A percentile compares a stretch with the other conserved stretches of the same genome.
Evolutionary conservation across 2,329 filamentous ascomycete species (phyloP).

Genomic region (Cytospora mali): DNA sequence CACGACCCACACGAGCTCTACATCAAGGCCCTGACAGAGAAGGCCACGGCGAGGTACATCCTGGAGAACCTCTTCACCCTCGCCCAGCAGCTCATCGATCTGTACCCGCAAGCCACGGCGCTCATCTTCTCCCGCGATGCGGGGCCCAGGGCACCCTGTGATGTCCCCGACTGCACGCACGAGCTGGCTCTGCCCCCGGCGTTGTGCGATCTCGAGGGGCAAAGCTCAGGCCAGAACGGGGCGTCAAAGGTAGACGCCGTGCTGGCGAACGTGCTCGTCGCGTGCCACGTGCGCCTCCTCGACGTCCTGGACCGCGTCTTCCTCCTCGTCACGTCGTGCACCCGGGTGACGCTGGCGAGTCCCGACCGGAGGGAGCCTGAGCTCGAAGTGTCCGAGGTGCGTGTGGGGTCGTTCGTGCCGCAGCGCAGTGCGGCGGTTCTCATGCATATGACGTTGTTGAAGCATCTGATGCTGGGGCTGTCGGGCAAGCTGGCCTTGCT

Average conservation of each 20-base stretch:
- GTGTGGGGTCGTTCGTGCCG: slow-evolving; percentile 44
- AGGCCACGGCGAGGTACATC: slow-evolving; percentile 33
- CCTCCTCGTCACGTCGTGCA: slow-evolving; percentile 38
- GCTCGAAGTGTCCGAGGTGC: slow-evolving; percentile 44
- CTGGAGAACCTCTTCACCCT: slow-evolving; percentile 41
- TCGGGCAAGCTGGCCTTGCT: slow-evolving; percentile 13
- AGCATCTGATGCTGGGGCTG: slow-evolving; percentile 37
- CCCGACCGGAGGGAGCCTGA: slow-evolving; percentile 36
- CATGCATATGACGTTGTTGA: slow-evolving; percentile 38
- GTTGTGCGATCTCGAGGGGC: slow-evolving; percentile 28
- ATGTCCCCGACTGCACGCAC: slow-evolving; percentile 41
- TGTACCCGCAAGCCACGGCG: slow-evolving; percentile 40
- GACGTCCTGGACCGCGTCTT: slow-evolving; percentile 43
- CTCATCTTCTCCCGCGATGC: slow-evolving; percentile 28
- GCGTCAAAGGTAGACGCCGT: slow-evolving; percentile 37
- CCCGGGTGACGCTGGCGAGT: slow-evolving; percentile 34
- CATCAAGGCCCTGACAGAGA: slow-evolving; percentile 32
- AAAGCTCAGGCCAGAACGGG: slow-evolving; percentile 8
- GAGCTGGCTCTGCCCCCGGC: slow-evolving; percentile 27
- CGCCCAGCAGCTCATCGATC: slow-evolving; percentile 40
- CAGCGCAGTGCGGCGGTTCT: slow-evolving; percentile 38
- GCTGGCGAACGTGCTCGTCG: slow-evolving; percentile 41
- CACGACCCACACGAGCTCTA: slow-evolving; percentile 32
- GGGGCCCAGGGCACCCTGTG: slow-evolving; percentile 32
- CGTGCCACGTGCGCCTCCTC: slow-evolving; percentile 42